phyloP scores from a whole-genome alignment of 768 basidiomycete species.

The Rubroboletus satanas region DNA sequence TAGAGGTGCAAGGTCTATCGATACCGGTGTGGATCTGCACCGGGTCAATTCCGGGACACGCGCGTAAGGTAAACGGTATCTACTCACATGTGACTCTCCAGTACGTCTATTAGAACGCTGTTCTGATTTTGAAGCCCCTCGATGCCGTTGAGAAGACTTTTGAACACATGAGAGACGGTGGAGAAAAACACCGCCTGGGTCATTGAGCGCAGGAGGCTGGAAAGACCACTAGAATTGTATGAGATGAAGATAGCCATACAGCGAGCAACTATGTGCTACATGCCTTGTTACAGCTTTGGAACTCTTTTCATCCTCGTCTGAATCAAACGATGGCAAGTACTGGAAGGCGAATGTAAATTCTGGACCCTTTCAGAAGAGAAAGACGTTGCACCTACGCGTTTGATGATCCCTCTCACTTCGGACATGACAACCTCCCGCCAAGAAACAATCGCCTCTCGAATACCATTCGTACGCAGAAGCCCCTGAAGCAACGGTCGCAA shows the following conservation, averaged over 20 bases:
- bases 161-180: slow-evolving; percentile 60
- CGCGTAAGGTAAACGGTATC: neutral
- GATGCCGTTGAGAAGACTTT: slow-evolving; percentile 57
- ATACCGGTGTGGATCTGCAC: slow-evolving; percentile 36
- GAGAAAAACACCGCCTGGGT: slow-evolving; percentile 63
- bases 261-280: slow-evolving; percentile 1
- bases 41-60: slow-evolving; percentile 1
- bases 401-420: slow-evolving; percentile 55
- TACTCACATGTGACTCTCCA: slow-evolving; percentile 47
- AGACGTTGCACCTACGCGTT: slow-evolving; percentile 46
- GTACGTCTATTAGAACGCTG: slow-evolving; percentile 50
- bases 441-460: slow-evolving; percentile 61
- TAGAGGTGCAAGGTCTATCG: slow-evolving; percentile 42
- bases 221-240: slow-evolving; percentile 33
- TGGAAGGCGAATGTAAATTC: slow-evolving; percentile 25
- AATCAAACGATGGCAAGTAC: slow-evolving; percentile 58
- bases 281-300: slow-evolving; percentile 31
- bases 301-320: slow-evolving; percentile 47
- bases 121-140: slow-evolving; percentile 65
- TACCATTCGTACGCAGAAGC: slow-evolving; percentile 66
- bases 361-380: neutral
- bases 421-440: slow-evolving; percentile 69
- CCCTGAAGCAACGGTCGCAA: slow-evolving; percentile 72
- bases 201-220: slow-evolving; percentile 61
- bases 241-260: neutral